These are phyloP conservation scores for Penicillium vulpinum DNA, from an alignment of 2,329 filamentous ascomycete genomes.

Conservation along the genomic window DNA sequence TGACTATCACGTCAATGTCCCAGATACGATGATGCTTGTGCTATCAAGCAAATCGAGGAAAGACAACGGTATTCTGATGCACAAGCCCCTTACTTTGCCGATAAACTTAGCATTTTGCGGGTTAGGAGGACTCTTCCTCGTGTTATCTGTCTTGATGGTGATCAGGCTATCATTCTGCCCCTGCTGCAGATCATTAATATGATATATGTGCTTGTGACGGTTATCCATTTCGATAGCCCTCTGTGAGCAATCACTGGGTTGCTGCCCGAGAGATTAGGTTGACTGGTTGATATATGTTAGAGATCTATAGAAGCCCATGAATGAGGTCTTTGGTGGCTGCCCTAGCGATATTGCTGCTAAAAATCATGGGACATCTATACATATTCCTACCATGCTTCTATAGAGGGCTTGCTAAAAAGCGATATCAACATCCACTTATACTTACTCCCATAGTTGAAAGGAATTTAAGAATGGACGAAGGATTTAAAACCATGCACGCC, in stretches of 20 bases:
- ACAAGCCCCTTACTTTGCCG: slow-evolving; percentile 69
- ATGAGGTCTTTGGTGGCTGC: slow-evolving; percentile 82
- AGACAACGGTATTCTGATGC: slow-evolving; percentile 75
- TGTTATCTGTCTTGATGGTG: slow-evolving; percentile 68
- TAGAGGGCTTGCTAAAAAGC: too few relatives aligned
- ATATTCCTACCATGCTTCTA: too few relatives aligned
- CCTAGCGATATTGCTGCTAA: slow-evolving; percentile 73
- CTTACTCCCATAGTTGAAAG: slow-evolving; percentile 55
- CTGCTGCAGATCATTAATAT: slow-evolving; percentile 60
- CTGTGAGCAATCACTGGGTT: slow-evolving; percentile 38
- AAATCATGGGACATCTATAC: slow-evolving; percentile 85
- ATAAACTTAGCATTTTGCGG: slow-evolving; percentile 66
- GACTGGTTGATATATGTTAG: slow-evolving; percentile 57
- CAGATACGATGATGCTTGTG: slow-evolving; percentile 79
- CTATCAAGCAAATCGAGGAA: slow-evolving; percentile 80
- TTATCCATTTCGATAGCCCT: slow-evolving; percentile 65
- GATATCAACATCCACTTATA: too few relatives aligned
- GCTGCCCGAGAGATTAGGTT: background rate
- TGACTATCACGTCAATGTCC: background rate
- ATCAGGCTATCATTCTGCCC: slow-evolving; percentile 49
- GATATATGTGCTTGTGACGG: slow-evolving; percentile 67
- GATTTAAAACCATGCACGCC: background rate
- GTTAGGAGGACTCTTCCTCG: slow-evolving; percentile 75
- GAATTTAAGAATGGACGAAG: background rate
- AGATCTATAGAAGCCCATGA: too few relatives aligned